phyloP scores from a whole-genome alignment of 2,329 filamentous ascomycete species.

The Fusarium anguioides region DNA sequence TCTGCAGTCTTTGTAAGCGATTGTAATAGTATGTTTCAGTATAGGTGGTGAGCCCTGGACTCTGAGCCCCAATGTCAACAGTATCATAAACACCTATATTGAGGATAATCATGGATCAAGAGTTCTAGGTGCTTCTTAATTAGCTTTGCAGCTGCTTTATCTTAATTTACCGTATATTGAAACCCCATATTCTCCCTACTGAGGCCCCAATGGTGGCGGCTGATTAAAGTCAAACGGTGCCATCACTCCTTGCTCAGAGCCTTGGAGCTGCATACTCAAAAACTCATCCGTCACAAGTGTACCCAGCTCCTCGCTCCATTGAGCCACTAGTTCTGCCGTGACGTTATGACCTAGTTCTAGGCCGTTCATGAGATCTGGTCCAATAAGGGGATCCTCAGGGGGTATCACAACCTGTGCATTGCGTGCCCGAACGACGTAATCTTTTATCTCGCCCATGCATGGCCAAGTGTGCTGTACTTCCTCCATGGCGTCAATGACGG shows the following conservation, averaged over 20 bases:
- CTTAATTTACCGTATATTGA: not conserved
- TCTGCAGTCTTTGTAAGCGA: no score
- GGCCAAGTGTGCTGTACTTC: constrained; percentile 63
- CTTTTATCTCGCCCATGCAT: constrained; percentile 57
- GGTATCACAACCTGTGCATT: constrained; percentile 47
- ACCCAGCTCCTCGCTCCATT: constrained; percentile 47
- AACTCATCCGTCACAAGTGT: constrained; percentile 52
- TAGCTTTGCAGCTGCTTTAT: not conserved
- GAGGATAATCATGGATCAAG: not conserved
- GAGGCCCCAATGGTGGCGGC: constrained; percentile 20
- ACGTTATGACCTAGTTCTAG: constrained; percentile 44
- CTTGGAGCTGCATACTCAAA: constrained; percentile 49
- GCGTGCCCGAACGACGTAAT: constrained; percentile 48
- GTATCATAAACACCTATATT: not conserved
- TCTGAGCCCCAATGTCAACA: no score
- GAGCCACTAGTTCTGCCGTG: constrained; percentile 45
- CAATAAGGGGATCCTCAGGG: constrained; percentile 48
- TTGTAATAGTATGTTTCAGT: no score
- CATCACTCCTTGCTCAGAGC: constrained; percentile 40
- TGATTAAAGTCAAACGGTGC: constrained; percentile 50
- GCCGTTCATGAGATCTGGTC: constrained; percentile 50
- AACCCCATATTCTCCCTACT: not conserved
- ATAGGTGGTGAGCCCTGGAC: no score
- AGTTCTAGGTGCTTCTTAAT: not conserved
- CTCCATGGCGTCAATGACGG: constrained; percentile 61